Percentiles rank a stretch among this genome's conserved stretches.
These are phyloP conservation scores for Thielaviopsis euricoi DNA, from an alignment of 2,329 filamentous ascomycete genomes.

Conservation along the genomic window DNA sequence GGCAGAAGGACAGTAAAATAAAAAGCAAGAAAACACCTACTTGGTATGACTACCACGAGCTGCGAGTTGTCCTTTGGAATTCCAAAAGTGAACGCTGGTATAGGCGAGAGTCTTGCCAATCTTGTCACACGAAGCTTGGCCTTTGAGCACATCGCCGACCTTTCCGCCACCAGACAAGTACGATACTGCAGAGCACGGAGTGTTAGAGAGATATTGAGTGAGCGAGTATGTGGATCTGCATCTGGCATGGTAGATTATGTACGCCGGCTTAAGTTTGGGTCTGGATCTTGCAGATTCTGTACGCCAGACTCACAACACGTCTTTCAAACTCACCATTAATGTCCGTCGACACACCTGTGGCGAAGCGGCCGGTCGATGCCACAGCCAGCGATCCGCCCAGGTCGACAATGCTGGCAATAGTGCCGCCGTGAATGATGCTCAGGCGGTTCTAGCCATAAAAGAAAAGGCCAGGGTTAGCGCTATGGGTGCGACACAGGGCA, in stretches of 20 bases:
- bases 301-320: too few relatives aligned
- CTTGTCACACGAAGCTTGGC: conserved; percentile 43
- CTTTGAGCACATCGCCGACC: conserved; percentile 38
- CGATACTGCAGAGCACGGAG: conserved; percentile 30
- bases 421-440: conserved; percentile 61
- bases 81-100: conserved; percentile 42
- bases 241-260: too few relatives aligned
- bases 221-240: too few relatives aligned
- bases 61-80: conserved; percentile 40
- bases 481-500: not conserved
- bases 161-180: conserved; percentile 43
- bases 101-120: conserved; percentile 50
- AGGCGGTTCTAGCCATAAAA: conserved; percentile 53
- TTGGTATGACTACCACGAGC: conserved; percentile 51
- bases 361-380: conserved; percentile 44
- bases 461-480: too few relatives aligned
- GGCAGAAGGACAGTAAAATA: not conserved
- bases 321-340: conserved; percentile 39
- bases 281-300: too few relatives aligned
- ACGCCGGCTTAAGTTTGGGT: too few relatives aligned
- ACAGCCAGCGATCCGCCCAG: conserved; percentile 49
- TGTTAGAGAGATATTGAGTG: not conserved
- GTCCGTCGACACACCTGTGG: conserved; percentile 49
- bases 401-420: conserved; percentile 60
- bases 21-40: conserved; percentile 21